Percentiles rank a stretch among this genome's conserved stretches.
phyloP scores from a whole-genome alignment of 179 eudicot species.

The Carnegiea gigantea region DNA sequence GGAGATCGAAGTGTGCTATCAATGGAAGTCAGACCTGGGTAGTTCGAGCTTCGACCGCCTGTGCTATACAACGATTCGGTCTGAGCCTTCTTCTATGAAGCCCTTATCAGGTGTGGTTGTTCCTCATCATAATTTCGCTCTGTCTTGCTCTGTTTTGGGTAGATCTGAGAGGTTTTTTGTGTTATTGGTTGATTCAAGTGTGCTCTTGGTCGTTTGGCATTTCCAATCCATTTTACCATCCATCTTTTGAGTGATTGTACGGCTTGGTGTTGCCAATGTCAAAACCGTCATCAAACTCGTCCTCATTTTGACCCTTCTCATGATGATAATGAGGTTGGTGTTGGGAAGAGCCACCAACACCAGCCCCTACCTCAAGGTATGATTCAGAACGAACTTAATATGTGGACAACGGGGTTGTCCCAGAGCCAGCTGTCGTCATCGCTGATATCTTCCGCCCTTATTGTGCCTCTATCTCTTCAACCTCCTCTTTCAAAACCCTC shows the following conservation, averaged over 20 bases:
- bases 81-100: no score
- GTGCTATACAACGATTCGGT: no score
- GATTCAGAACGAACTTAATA: neutral
- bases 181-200: no score
- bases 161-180: no score
- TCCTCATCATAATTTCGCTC: no score
- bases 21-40: no score
- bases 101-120: no score
- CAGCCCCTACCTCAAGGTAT: constrained; percentile 28
- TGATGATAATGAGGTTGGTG: neutral
- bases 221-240: no score
- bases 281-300: constrained; percentile 53
- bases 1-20: no score
- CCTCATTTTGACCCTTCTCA: constrained; percentile 26
- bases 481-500: constrained; percentile 1
- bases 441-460: neutral
- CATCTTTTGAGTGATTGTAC: constrained; percentile 61
- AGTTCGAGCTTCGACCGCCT: no score
- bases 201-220: no score
- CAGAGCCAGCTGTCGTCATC: constrained; percentile 26
- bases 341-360: neutral
- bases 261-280: constrained; percentile 72
- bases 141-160: no score
- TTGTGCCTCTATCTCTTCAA: neutral
- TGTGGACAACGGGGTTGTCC: constrained; percentile 6